Base-by-base conservation (phyloP, 305 asterid species). In the Nicotiana rustica region DNA sequence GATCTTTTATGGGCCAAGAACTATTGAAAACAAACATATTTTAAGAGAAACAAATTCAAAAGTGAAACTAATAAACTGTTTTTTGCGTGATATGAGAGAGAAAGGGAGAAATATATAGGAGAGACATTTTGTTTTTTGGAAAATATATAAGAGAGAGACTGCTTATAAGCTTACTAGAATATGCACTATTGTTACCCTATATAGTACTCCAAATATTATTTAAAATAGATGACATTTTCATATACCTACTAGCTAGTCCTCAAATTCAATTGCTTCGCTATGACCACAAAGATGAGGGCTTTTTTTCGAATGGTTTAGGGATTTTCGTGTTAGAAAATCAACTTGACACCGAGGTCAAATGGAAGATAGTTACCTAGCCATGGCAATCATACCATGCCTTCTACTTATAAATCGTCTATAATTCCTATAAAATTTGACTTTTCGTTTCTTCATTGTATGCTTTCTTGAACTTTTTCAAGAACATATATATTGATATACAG, bases 21-120 rank as follows among this genome's bases (percentile, higher is more conserved):
- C 33, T 81, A 85, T 25, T 77, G 75, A 67, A 77, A 84, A 78
- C 66, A 84, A 80, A 83, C 73, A 85, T 56, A 85, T 80, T 79
- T 73, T 73, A 73, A 19, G 29, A 73, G 25, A 49, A 25, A 62
- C 68, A 49, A 75, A 83, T 47, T 60, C 47, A 79, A 71, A 21
- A 59, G 19, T 17, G 66, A 78, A 86, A 86, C 41, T 71, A 68
- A 85, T 83, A 82, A 84, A 87, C 84, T 82, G 86, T 87, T 82
- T 83, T 84, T 88, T 25, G 89, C 77, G 88, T 88, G 86, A 87
- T 91, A 85, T 83, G 90, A 87, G 89, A 77, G 84, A 85, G 84
- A 71, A 10, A 68, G 35, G 8, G 66, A 82, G 92, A 86, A 85
- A 85, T 52, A 69, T 8, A 36, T 38, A 67, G 80, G 49, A 60